These are phyloP conservation scores for Erodium maritimum DNA, from an alignment of 345 rosid genomes.

Conservation along the genomic window DNA sequence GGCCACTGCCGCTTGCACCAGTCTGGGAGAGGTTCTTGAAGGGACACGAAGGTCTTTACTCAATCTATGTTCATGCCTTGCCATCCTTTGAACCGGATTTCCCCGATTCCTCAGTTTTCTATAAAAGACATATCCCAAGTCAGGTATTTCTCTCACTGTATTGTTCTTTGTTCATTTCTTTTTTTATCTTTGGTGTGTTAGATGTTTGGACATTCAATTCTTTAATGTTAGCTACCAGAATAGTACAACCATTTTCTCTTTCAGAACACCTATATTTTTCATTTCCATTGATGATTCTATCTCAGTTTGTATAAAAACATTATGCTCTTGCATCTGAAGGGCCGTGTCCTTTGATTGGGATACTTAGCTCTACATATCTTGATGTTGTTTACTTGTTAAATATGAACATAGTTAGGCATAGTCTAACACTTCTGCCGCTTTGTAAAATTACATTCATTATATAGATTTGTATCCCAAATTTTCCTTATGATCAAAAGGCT, in stretches of 20 bases:
- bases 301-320: background rate
- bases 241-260: background rate
- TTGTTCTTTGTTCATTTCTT: background rate
- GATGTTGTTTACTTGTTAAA: background rate
- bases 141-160: constrained; percentile 20
- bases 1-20: constrained; percentile 34
- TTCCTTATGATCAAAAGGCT: no score
- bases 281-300: background rate
- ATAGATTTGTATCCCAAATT: no score
- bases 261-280: background rate
- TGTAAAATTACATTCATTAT: no score
- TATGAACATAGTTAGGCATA: background rate
- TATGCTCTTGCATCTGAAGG: background rate
- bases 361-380: background rate
- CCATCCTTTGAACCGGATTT: constrained; percentile 21
- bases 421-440: background rate
- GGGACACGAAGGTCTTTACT: constrained; percentile 27
- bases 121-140: constrained; percentile 35
- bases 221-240: background rate
- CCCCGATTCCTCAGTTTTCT: constrained; percentile 25
- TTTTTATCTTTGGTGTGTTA: background rate
- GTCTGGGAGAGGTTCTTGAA: constrained; percentile 37
- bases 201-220: background rate
- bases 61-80: constrained; percentile 26
- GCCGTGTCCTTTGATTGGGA: background rate